Percentiles rank a stretch among this genome's conserved stretches.
Conservation (phyloP, 2,329 filamentous ascomycete genomes). For the Colletotrichum siamense region DNA sequence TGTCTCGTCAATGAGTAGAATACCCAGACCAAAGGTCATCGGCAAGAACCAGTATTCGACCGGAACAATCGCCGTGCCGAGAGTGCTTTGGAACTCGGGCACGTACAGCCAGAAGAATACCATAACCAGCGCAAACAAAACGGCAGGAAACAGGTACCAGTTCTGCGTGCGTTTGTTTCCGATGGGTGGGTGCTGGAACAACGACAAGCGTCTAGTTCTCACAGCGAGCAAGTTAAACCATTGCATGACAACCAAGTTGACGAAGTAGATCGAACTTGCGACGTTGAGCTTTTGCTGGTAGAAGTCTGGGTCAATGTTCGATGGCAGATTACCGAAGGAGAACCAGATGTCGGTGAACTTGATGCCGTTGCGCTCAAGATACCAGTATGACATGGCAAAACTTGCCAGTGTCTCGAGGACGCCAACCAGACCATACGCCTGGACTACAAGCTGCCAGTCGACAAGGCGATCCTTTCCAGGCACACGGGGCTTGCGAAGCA, state of each 20-base stretch:
- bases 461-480: conserved; percentile 75
- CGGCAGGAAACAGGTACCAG: conserved; percentile 71
- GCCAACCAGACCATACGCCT: conserved; percentile 76
- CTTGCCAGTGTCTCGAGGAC: conserved; percentile 64
- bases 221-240: conserved; percentile 78
- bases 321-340: conserved; percentile 62
- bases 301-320: conserved; percentile 56
- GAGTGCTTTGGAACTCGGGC: conserved; percentile 64
- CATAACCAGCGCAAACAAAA: conserved; percentile 72
- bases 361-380: conserved; percentile 66
- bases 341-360: conserved; percentile 72
- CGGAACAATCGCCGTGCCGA: conserved; percentile 68
- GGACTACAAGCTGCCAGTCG: conserved; percentile 73
- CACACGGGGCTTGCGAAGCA: conserved; percentile 71
- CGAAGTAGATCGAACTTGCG: conserved; percentile 78
- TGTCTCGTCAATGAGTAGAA: conserved; percentile 57
- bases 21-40: conserved; percentile 69
- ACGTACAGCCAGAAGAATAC: conserved; percentile 76
- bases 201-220: conserved; percentile 67
- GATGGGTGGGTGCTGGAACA: conserved; percentile 75
- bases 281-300: conserved; percentile 63
- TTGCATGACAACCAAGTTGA: conserved; percentile 83
- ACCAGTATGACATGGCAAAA: conserved; percentile 73
- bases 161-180: conserved; percentile 72
- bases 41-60: conserved; percentile 81